Evolutionary conservation across 805 yeast species (phyloP), one percentile per base, ranked within the genome.

Genomic region (Saccharomycopsis amapae): DNA sequence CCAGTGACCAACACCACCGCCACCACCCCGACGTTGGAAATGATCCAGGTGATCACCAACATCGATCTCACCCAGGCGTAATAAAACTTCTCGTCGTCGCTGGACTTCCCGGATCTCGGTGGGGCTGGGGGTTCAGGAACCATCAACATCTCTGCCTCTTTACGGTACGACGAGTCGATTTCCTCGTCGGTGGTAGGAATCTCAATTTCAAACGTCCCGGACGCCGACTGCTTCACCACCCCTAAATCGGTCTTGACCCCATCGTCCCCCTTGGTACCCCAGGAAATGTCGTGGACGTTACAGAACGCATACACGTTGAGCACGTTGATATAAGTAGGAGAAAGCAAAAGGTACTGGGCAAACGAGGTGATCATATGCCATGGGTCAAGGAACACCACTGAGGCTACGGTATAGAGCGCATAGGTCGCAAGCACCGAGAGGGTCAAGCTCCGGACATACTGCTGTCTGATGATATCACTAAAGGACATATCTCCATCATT

Each of bases 251-350:
- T 65, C 69, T 76, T 59, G 69, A 78, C 60, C 38, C 78, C 73
- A 9, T 78, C 78, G 41, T 81, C 86, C 40, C 95, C 96, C 62
- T 89, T 88, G 2, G 96, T 90, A 61, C 97, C 97, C 97, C 97
- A 90, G 2, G 96, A 85, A 41, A 90, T 81, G 68, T 90, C 98
- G 62, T 90, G 96, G 49, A 90, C 82, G 63, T 90, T 90, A 68
- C 97, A 89, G 62, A 90, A 89, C 2, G 97, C 95, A 64, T 90
- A 90, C 50, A 90, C 90, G 63, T 87, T 88, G 60, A 90, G 69
- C 42, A 89, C 90, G 58, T 90, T 90, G 64, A 88, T 80, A 62
- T 89, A 93, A 0, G 94, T 76, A 0, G 98, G 98, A 52, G 90
- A 80, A 46, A 90, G 64, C 50, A 90, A 63, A 50, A 90, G 62